Conservation (phyloP, 768 basidiomycete genomes). For the Grammothele lineata region DNA sequence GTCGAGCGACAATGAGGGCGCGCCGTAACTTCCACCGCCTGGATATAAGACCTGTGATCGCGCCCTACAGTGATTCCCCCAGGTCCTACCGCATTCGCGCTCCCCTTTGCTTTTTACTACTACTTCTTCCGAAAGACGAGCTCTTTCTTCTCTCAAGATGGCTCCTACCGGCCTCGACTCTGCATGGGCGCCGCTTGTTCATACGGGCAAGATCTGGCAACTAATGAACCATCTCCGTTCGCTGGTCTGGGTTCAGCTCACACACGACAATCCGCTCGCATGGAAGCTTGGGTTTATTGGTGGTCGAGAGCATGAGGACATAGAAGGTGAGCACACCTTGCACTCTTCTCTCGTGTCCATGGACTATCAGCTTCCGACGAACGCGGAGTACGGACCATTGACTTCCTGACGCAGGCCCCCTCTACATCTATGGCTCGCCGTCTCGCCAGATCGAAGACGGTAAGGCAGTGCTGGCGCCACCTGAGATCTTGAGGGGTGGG, state of each 20-base stretch:
- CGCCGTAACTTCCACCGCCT: too few species aligned
- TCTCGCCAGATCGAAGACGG: slow-evolving; percentile 20
- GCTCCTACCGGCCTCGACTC: too few species aligned
- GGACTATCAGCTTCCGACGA: neutral
- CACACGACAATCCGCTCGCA: neutral
- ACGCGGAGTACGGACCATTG: neutral
- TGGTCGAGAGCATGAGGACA: neutral
- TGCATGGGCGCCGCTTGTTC: too few species aligned
- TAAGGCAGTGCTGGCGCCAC: slow-evolving; percentile 21
- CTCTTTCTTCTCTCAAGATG: too few species aligned
- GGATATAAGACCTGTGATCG: too few species aligned
- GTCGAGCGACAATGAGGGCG: too few species aligned
- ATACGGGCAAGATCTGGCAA: too few species aligned
- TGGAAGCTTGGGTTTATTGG: neutral
- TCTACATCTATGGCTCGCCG: slow-evolving; percentile 21
- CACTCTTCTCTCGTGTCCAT: too few species aligned
- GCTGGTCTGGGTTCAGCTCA: neutral
- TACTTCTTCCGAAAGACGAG: too few species aligned
- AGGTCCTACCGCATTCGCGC: too few species aligned
- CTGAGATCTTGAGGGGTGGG: slow-evolving; percentile 12
- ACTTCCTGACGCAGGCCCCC: slow-evolving; percentile 16
- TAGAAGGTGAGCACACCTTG: slow-evolving; percentile 8
- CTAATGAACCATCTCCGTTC: neutral
- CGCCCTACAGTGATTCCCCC: too few species aligned
- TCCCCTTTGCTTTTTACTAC: too few species aligned